These are phyloP conservation scores for Nakaseomyces sp. DNA, from an alignment of 1,139 yeast species.

Conservation along the genomic window DNA sequence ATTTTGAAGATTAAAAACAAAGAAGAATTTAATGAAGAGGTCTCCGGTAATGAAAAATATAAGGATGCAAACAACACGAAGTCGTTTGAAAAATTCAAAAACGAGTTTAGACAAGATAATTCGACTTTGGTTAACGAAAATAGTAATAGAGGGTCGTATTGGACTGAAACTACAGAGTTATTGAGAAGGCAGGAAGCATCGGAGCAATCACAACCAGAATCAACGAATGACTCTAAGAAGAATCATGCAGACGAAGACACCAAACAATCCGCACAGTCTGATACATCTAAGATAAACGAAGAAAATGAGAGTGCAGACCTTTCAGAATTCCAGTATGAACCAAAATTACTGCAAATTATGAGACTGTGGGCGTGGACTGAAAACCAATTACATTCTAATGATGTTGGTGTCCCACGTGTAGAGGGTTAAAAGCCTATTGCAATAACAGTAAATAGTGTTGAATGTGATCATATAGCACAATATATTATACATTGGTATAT, in stretches of 20 bases:
- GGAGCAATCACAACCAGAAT: background rate
- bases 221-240: background rate
- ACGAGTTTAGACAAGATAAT: background rate
- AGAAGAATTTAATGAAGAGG: constrained; percentile 2
- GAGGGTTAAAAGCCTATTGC: constrained; percentile 12
- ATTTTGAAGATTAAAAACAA: constrained; percentile 1
- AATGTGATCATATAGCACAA: background rate
- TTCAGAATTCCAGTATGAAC: constrained; percentile 21
- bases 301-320: constrained; percentile 1
- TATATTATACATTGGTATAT: background rate
- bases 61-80: constrained; percentile 2
- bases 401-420: constrained; percentile 34
- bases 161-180: constrained; percentile 6
- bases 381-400: constrained; percentile 39
- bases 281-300: background rate
- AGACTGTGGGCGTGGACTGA: constrained; percentile 58
- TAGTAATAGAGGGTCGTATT: background rate
- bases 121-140: background rate
- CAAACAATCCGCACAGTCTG: background rate
- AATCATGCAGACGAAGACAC: background rate
- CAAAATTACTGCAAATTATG: constrained; percentile 47
- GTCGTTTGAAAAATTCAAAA: background rate
- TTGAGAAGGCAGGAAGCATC: constrained; percentile 1
- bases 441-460: background rate
- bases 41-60: background rate